Base-by-base conservation (phyloP, 768 basidiomycete species). In the Boletus fagicola region DNA sequence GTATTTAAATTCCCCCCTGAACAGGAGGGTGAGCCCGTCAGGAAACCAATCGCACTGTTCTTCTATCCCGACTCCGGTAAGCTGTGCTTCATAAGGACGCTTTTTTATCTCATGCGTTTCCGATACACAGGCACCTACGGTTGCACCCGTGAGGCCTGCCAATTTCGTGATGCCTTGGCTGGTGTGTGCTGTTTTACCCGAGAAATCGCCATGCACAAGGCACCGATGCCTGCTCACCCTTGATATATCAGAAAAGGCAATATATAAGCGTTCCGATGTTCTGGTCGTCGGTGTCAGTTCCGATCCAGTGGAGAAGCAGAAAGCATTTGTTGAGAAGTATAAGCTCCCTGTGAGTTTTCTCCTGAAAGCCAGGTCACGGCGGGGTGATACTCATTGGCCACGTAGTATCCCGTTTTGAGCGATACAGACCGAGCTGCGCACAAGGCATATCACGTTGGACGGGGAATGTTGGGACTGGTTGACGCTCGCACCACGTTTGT, bases 91-190 rank as follows among this genome's bases (percentile, higher is more conserved):
- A 64, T 53, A 13, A 40, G 28, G 28, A 43, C 7, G 1, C n/a
- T 12, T n/a, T 44, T 58, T 2, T 4, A 20, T 47, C 47, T 42
- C 26, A 33, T 53, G 26, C n/a, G 26, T 31, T 47, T 58, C 31
- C 20, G 24, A 45, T 36, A 43, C 45, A 46, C 69, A 86, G 89
- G 86, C 7, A 83, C 89, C 2, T 85, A 76, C 50, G 90, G 87
- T 6, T 93, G 92, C 71, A 94, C 89, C 18, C 85, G 80, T 65
- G 85, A 94, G 70, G 91, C 87, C 2, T 92, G 90, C 64, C 78
- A 84, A 51, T 92, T 94, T 72, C 82, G 92, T 26, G 88, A 94
- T 74, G 90, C 90, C 4, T 73, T 90, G 43, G 81, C 76, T 36
- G 83, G 88, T 88, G 56, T 54, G 81, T 68, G 4, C 30, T 24